Conservation (phyloP, 495 filamentous ascomycete genomes). For the Penicillium turbatum region DNA sequence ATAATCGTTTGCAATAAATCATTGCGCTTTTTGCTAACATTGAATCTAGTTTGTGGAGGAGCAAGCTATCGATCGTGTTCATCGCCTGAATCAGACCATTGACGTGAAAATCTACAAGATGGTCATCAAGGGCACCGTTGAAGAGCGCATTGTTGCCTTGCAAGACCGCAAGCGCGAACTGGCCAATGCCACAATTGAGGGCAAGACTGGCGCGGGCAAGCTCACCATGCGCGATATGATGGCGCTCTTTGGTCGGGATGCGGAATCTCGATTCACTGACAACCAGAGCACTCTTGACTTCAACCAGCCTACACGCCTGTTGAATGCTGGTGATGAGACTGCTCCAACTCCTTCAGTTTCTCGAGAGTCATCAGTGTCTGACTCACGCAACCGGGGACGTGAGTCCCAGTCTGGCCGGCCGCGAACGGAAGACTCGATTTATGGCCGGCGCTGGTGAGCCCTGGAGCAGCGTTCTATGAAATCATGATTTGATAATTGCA, state of each 20-base stretch:
- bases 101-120: conserved; percentile 94
- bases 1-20: neutral
- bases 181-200: conserved; percentile 78
- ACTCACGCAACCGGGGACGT: conserved; percentile 28
- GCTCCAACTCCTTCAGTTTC: conserved; percentile 5
- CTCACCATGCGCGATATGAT: conserved; percentile 92
- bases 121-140: conserved; percentile 77
- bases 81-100: conserved; percentile 88
- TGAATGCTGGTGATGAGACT: conserved; percentile 22
- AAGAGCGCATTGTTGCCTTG: conserved; percentile 86
- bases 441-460: conserved; percentile 43
- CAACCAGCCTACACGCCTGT: conserved; percentile 25
- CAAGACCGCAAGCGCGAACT: conserved; percentile 90
- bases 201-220: conserved; percentile 70
- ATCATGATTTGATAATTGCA: conserved; percentile 6
- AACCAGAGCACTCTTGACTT: conserved; percentile 32
- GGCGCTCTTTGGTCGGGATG: conserved; percentile 78
- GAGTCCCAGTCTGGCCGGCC: conserved; percentile 22
- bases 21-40: conserved; percentile 19
- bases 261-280: conserved; percentile 46
- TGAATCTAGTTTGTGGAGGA: conserved; percentile 79
- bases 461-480: conserved; percentile 2
- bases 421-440: conserved; percentile 38
- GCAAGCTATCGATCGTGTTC: conserved; percentile 96
- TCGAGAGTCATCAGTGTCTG: conserved; percentile 16